phyloP scores from a whole-genome alignment of 2,329 filamentous ascomycete species.

The Cladophialophora carrionii region DNA sequence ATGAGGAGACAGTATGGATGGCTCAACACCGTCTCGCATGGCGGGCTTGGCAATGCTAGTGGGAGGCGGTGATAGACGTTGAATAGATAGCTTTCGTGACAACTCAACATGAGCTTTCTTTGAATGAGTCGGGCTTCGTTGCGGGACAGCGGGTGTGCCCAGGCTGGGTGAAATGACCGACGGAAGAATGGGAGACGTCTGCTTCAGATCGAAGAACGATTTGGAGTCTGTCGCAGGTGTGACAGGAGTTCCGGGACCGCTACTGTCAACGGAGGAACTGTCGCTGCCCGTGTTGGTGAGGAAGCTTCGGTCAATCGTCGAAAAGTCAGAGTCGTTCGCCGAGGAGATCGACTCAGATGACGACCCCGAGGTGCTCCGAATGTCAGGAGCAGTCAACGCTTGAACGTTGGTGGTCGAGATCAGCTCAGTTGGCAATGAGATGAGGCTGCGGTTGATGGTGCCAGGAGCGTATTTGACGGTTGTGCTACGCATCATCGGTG shows the following conservation, averaged over 20 bases:
- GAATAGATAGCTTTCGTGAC: conserved; percentile 68
- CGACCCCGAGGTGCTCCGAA: conserved; percentile 54
- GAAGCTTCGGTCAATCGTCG: conserved; percentile 52
- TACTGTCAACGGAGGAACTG: conserved; percentile 42
- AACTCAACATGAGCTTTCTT: conserved; percentile 81
- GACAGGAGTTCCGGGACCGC: conserved; percentile 48
- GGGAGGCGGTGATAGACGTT: conserved; percentile 53
- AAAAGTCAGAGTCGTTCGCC: conserved; percentile 69
- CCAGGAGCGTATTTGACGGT: conserved; percentile 51
- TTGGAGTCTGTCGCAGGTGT: conserved; percentile 60
- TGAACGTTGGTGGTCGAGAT: conserved; percentile 96
- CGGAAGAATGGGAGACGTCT: conserved; percentile 68
- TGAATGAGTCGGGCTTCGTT: conserved; percentile 81
- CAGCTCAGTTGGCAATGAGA: conserved; percentile 83
- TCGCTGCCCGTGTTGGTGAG: conserved; percentile 53
- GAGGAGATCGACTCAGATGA: conserved; percentile 57
- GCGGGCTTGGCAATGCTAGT: conserved; percentile 43
- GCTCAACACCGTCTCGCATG: conserved; percentile 44
- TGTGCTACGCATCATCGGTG: conserved; percentile 49
- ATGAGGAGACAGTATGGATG: conserved; percentile 51
- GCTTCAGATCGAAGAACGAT: conserved; percentile 64
- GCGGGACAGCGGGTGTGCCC: conserved; percentile 70
- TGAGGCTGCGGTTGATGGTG: conserved; percentile 57
- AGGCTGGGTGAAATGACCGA: conserved; percentile 53
- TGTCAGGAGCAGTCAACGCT: conserved; percentile 89